Base-by-base conservation (phyloP, 2,329 filamentous ascomycete genomes). In the Sodiomyces alkalinus region DNA sequence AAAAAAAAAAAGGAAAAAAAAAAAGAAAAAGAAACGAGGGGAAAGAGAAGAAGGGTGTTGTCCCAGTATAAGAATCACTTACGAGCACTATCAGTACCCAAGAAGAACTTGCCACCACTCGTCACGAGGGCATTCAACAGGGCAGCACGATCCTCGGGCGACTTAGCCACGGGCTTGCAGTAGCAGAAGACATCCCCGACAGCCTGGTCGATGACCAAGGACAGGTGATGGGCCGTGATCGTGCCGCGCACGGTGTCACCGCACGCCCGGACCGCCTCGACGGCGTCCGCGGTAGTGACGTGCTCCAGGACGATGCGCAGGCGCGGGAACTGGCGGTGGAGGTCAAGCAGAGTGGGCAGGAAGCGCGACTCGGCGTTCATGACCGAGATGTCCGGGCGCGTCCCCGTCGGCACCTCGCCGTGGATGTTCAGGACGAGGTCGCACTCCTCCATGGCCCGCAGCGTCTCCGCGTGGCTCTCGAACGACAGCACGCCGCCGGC, bases 371-470 rank as follows among this genome's bases (percentile, higher is more conserved):
- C 80, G 13, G 76, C 77, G 41, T 77, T 80, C 37, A 82, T 56
- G 17, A 70, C 62, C 1, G 65, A 70, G 33, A 68, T 58, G 22
- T 54, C 47, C 26, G 49, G 45, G 3, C 38, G 41, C 9, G 45
- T 43, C 29, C 50, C 47, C 17, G 47, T 49, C 6, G 56, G 76
- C n/a, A 77, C 71, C 55, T 94, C 87, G 39, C 86, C 87, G 49
- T 96, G 86, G n/a, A 96, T 61, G 55, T 94, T 94, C 22, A 92
- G 64, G n/a, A 92, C 68, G 40, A 93, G 62, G 39, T 76, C 74
- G 39, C 85, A 71, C 34, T 74, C 58, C 48, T 93, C 79, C 86
- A 96, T 94, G 39, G 81, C 80, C n/a, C 65, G 68, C 46, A 96
- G 92, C 10, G 87, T 80, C 6, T 73, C 69, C 46, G 80, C 79